Percentiles rank a stretch among this genome's conserved stretches.
Evolutionary conservation across 441 rosid species (phyloP).

Genomic region (Corymbia calophylla): DNA sequence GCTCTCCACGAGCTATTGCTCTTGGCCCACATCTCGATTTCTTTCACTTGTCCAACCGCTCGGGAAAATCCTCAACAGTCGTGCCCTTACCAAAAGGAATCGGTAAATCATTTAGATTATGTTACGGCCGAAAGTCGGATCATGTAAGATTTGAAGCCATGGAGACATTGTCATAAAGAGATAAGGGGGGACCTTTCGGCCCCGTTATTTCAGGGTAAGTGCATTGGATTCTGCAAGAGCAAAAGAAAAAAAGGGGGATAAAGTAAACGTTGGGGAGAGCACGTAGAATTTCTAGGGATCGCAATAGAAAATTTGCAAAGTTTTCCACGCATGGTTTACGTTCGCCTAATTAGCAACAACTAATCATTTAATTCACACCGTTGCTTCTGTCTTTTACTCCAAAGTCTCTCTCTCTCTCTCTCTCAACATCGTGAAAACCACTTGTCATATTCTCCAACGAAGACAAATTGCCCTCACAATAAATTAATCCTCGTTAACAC

Average conservation of each 20-base stretch:
- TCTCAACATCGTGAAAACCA: neutral
- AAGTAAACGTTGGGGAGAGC: neutral
- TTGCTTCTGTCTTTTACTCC: neutral
- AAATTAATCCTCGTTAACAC: neutral
- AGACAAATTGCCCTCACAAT: neutral
- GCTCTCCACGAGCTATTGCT: neutral
- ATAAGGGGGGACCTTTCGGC: neutral
- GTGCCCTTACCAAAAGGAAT: neutral
- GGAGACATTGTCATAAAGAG: neutral
- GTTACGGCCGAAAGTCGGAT: neutral
- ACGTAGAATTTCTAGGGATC: conserved; percentile 19
- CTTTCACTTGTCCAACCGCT: neutral
- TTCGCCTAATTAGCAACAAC: conserved; percentile 6
- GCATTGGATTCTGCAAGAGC: conserved; percentile 9
- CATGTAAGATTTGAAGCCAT: neutral
- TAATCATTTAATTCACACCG: conserved; percentile 24
- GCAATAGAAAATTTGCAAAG: neutral
- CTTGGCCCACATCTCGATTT: neutral
- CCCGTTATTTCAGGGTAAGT: conserved; percentile 8
- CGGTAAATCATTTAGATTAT: neutral
- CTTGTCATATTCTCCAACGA: neutral
- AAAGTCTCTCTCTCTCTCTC: neutral
- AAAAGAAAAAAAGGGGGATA: neutral
- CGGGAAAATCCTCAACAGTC: neutral
- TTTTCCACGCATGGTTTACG: neutral